Conservation (phyloP, 441 rosid genomes). For the Euphorbia corollata region DNA sequence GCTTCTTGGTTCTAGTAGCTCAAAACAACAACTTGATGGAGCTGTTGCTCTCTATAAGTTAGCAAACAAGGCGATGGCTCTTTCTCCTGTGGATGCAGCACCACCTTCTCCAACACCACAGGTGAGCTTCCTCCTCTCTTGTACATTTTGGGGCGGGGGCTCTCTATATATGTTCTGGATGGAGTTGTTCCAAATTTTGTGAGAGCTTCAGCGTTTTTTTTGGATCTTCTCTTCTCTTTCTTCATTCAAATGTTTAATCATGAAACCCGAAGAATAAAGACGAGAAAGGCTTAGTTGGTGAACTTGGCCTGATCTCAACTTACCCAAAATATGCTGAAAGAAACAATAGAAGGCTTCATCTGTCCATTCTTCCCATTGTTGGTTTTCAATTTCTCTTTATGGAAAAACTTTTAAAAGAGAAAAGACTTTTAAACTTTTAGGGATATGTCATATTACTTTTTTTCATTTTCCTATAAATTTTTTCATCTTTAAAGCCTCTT, state of each 20-base stretch:
- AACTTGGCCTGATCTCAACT: neutral
- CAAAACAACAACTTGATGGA: constrained; percentile 87
- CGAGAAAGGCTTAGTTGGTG: neutral
- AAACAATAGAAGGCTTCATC: neutral
- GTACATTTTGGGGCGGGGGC: neutral
- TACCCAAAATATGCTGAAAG: neutral
- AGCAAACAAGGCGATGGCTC: constrained; percentile 72
- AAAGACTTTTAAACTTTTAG: neutral
- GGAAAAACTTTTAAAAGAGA: neutral
- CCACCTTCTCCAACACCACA: constrained; percentile 96
- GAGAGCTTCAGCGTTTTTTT: neutral
- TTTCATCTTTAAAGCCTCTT: neutral
- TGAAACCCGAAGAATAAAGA: neutral
- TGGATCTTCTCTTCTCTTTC: neutral
- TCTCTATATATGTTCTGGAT: neutral
- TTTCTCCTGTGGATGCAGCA: constrained; percentile 89
- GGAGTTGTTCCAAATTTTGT: neutral
- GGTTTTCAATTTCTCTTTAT: neutral
- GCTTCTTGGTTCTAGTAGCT: constrained; percentile 70
- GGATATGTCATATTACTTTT: neutral
- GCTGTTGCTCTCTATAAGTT: constrained; percentile 82
- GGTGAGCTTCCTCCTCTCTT: constrained; percentile 33
- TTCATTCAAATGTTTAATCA: neutral
- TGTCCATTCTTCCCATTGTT: neutral
- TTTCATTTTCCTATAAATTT: neutral